Conservation (phyloP, 2,329 filamentous ascomycete genomes). For the Colletotrichum cereale region DNA sequence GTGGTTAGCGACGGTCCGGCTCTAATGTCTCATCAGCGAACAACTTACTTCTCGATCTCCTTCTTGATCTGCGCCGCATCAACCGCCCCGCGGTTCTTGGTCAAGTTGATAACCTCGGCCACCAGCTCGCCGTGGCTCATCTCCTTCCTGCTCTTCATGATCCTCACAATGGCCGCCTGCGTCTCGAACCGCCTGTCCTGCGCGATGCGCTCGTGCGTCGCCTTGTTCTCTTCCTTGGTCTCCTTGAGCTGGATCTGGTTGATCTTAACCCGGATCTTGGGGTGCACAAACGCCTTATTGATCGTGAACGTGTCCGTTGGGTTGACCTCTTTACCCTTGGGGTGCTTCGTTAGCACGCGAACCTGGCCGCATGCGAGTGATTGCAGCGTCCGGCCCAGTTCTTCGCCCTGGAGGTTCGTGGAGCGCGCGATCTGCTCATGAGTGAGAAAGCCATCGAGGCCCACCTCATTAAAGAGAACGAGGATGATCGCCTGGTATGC, state of each 20-base stretch:
- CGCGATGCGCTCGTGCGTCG: constrained; percentile 89
- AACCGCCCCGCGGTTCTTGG: constrained; percentile 85
- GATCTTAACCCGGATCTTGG: constrained; percentile 94
- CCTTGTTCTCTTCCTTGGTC: constrained; percentile 93
- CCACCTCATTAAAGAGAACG: constrained; percentile 85
- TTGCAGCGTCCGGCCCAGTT: constrained; percentile 91
- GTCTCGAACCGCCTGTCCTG: constrained; percentile 96
- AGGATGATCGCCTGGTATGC: constrained; percentile 94
- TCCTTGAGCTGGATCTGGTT: constrained; percentile 99
- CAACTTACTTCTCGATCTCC: constrained; percentile 90
- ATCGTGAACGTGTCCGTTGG: constrained; percentile 86
- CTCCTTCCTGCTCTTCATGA: constrained; percentile 94
- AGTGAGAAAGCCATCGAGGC: constrained; percentile 71
- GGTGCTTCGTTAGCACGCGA: constrained; percentile 86
- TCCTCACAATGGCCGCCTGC: constrained; percentile 94
- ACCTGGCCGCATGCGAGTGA: constrained; percentile 93
- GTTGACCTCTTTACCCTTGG: constrained; percentile 85
- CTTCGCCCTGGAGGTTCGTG: constrained; percentile 80
- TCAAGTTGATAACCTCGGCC: constrained; percentile 91
- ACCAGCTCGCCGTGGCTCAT: constrained; percentile 91
- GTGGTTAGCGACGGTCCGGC: constrained; percentile 45
- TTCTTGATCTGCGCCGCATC: constrained; percentile 92
- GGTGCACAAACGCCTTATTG: constrained; percentile 81
- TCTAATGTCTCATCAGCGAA: neutral
- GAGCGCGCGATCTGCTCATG: constrained; percentile 82